Evolutionary conservation across 1,284 basidiomycete genomes (phyloP), one percentile per base, ranked within the genome.

Genomic region (Boletellus dicymbophilus): DNA sequence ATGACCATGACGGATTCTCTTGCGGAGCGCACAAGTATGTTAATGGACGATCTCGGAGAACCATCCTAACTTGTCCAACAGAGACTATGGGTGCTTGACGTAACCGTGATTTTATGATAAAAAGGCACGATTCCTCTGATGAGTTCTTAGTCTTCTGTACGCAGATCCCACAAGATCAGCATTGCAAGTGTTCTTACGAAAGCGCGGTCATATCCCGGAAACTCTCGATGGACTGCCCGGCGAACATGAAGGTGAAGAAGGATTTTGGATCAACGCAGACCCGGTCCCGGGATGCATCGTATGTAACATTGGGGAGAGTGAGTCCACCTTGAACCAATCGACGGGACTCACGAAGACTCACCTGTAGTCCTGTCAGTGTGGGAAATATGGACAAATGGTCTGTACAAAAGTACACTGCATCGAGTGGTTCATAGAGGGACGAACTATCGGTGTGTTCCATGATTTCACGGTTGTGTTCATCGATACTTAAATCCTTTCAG

Each of bases 11-110:
- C 37, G 90, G 93, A 6, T 81, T 87, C 60, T 92, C 88, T 16
- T 94, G 92, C 59, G 92, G 92, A 22, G 88, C 88, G 46, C 90
- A 93, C 69, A 90, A 85, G 84, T 89, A 62, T 61, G 73, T 55
- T 8, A 36, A 41, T 21, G 7, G 8, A 13, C 15, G 28, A 34
- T 40, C 46, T 34, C 44, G 21, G 48, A 49, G 36, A 34, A 22
- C 20, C 16, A 43, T 44, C 49, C n/a, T 61, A 33, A 48, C 46
- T 33, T 13, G 37, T 27, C 37, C 49, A n/a, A 20, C 62, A 89
- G 85, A 62, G 92, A 94, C 64, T 94, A 93, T 57, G 91, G 92
- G 15, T 93, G 90, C 66, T 66, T 93, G 56, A 93, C 90, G 88
- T 90, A 69, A 63, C 78, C 60, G 28, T 37, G 12, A 5, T 27